Evolutionary conservation across 2,329 filamentous ascomycete species (phyloP).

Genomic region (Sclerotinia nivalis): DNA sequence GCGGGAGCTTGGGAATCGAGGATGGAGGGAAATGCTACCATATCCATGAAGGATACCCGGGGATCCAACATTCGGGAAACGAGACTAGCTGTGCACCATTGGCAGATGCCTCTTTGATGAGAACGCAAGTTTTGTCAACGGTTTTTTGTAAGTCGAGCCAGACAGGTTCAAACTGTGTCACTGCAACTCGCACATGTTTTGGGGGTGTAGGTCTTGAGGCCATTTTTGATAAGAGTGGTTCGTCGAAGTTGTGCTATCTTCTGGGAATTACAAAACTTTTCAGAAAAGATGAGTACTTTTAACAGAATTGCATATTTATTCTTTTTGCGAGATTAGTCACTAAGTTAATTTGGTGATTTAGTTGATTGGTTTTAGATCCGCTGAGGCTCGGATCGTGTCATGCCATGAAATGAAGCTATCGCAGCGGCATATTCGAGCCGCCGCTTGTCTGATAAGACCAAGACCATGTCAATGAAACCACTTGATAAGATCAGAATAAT

Average conservation of each 20-base stretch:
- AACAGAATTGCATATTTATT: neutral
- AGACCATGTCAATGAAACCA: neutral
- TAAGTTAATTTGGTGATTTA: neutral
- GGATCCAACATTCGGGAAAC: constrained; percentile 53
- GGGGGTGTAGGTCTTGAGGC: neutral
- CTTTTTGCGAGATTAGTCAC: neutral
- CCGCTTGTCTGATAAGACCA: neutral
- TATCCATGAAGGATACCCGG: constrained; percentile 19
- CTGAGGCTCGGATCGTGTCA: neutral
- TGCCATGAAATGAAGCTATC: neutral
- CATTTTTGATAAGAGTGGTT: neutral
- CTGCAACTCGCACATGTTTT: constrained; percentile 42
- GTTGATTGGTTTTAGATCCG: neutral
- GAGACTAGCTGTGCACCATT: constrained; percentile 55
- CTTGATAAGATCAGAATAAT: neutral
- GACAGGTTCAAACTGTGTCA: constrained; percentile 57
- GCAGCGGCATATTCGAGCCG: neutral
- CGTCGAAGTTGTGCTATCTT: neutral
- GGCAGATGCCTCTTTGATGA: constrained; percentile 56
- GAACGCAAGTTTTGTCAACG: constrained; percentile 56
- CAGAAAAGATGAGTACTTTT: neutral
- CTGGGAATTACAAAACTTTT: neutral
- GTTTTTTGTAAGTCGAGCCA: constrained; percentile 59
- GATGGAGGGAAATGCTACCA: neutral
- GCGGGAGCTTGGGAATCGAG: neutral